Conservation (phyloP, 768 basidiomycete species). For the Tylopilus subfusipes region DNA sequence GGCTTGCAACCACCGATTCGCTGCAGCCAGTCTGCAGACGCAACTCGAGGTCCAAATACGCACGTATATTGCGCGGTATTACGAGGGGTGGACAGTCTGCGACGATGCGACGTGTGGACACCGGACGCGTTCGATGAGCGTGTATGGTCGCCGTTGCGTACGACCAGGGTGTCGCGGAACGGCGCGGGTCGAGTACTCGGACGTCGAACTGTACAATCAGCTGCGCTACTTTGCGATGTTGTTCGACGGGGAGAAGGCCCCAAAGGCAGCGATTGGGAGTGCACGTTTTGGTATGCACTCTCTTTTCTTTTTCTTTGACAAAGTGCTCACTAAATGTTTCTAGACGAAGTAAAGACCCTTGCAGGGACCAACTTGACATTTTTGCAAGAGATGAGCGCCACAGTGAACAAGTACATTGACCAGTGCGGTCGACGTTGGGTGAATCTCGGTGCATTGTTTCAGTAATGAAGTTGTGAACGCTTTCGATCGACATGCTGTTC, state of each 20-base stretch:
- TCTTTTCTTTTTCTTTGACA: background rate
- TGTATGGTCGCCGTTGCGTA: conserved; percentile 83
- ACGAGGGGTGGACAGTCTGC: conserved; percentile 86
- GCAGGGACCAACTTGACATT: conserved; percentile 46
- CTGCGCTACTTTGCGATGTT: conserved; percentile 77
- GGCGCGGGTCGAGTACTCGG: conserved; percentile 61
- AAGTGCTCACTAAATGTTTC: background rate
- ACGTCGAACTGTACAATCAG: conserved; percentile 84
- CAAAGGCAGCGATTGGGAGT: conserved; percentile 48
- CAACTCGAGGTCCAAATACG: conserved; percentile 90
- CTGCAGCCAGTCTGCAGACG: conserved; percentile 60
- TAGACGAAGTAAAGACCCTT: conserved; percentile 45
- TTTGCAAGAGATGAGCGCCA: conserved; percentile 49
- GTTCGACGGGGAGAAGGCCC: conserved; percentile 68
- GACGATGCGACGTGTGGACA: conserved; percentile 80
- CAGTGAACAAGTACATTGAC: conserved; percentile 78
- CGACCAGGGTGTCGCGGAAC: conserved; percentile 28
- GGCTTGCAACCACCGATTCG: conserved; percentile 54
- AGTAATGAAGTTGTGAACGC: conserved; percentile 60
- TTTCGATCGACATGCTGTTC: background rate
- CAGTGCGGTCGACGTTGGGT: conserved; percentile 91
- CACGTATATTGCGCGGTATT: conserved; percentile 71
- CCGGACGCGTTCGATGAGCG: conserved; percentile 90
- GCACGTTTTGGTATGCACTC: conserved; percentile 37
- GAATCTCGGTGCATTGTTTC: conserved; percentile 76